Percentiles rank a stretch among this genome's conserved stretches.
Conservation (phyloP, 2,329 filamentous ascomycete genomes). For the Fusarium brachygibbosum region DNA sequence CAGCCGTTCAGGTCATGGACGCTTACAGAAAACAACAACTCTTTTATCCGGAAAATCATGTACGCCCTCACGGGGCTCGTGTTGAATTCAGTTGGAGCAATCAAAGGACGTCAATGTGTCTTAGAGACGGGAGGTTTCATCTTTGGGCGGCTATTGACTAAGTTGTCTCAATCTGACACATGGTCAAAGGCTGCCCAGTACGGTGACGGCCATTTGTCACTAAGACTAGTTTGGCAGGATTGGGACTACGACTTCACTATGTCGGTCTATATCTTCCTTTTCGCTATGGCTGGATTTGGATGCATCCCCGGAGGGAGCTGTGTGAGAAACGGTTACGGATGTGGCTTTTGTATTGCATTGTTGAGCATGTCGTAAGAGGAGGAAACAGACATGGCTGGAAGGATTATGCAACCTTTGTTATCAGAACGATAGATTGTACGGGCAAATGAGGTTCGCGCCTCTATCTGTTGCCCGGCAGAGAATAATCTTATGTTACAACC, state of each 20-base stretch:
- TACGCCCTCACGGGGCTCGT: constrained; percentile 29
- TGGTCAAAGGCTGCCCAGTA: constrained; percentile 30
- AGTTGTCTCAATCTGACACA: constrained; percentile 21
- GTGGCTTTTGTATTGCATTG: constrained; percentile 42
- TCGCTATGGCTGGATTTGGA: constrained; percentile 30
- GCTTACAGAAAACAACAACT: constrained; percentile 39
- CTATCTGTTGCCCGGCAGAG: constrained; percentile 50
- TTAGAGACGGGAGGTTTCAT: constrained; percentile 28
- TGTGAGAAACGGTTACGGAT: constrained; percentile 31
- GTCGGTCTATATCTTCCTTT: constrained; percentile 24
- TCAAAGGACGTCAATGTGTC: constrained; percentile 28
- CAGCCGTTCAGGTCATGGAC: constrained; percentile 36
- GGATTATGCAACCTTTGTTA: constrained; percentile 44
- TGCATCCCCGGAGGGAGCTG: constrained; percentile 48
- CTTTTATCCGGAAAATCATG: constrained; percentile 38
- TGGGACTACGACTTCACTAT: constrained; percentile 21
- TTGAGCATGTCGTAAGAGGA: constrained; percentile 48
- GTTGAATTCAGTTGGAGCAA: constrained; percentile 39
- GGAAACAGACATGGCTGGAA: constrained; percentile 40
- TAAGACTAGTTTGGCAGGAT: constrained; percentile 27
- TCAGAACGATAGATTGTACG: constrained; percentile 56
- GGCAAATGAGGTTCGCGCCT: constrained; percentile 56
- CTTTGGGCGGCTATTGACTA: constrained; percentile 32
- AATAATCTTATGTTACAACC: constrained; percentile 52
- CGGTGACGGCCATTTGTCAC: constrained; percentile 23